Percentiles rank a stretch among this genome's conserved stretches.
Evolutionary conservation across 2,329 filamentous ascomycete species (phyloP).

Genomic region (Ceratocystis variospora): DNA sequence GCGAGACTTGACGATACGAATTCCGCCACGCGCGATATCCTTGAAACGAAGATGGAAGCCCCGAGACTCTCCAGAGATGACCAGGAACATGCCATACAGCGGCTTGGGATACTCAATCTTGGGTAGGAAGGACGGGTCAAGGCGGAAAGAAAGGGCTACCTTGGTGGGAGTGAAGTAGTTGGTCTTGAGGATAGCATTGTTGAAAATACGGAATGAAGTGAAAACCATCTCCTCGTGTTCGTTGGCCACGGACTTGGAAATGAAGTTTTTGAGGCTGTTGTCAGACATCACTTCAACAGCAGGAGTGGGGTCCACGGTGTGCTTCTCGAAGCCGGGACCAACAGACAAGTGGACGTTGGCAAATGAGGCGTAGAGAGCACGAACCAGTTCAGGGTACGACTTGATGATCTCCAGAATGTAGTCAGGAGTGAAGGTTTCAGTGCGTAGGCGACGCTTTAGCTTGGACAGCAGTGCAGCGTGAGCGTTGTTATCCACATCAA

Average conservation of each 20-base stretch:
- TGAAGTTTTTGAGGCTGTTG: constrained; percentile 54
- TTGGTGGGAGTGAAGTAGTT: constrained; percentile 97
- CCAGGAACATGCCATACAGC: constrained; percentile 95
- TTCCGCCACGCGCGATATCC: constrained; percentile 91
- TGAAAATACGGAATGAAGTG: constrained; percentile 93
- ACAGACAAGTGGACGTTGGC: constrained; percentile 64
- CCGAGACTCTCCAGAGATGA: constrained; percentile 91
- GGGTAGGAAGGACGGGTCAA: constrained; percentile 80
- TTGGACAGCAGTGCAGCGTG: constrained; percentile 82
- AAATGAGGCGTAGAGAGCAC: constrained; percentile 80
- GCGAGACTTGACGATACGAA: constrained; percentile 95
- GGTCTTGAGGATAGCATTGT: constrained; percentile 84
- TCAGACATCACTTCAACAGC: constrained; percentile 60
- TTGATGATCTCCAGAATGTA: constrained; percentile 97
- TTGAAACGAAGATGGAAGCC: constrained; percentile 97
- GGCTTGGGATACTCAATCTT: constrained; percentile 84
- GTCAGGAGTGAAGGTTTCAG: constrained; percentile 93
- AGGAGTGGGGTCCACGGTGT: constrained; percentile 38
- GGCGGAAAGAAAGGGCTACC: constrained; percentile 89
- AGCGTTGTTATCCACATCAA: constrained; percentile 67
- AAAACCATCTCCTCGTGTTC: constrained; percentile 98
- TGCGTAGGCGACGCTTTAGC: constrained; percentile 87
- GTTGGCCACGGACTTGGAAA: constrained; percentile 67
- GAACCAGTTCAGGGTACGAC: constrained; percentile 74
- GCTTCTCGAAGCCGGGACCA: constrained; percentile 37